phyloP scores from a whole-genome alignment of 441 rosid genomes.

The Caryocar brasiliense region DNA sequence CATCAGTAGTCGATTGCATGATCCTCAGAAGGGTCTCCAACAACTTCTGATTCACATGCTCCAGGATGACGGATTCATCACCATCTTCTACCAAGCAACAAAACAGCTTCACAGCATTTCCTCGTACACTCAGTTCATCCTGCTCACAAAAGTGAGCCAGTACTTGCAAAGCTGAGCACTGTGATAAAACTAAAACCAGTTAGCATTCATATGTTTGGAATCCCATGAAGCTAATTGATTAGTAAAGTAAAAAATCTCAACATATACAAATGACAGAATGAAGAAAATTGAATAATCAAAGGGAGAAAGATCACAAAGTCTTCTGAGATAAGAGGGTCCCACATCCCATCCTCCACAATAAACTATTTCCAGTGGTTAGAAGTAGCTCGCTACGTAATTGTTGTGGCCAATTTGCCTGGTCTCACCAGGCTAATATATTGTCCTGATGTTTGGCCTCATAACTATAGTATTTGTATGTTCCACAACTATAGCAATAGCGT shows the following conservation, averaged over 20 bases:
- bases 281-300: background rate
- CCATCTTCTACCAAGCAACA: slow-evolving; percentile 40
- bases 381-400: background rate
- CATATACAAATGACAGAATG: background rate
- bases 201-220: slow-evolving; percentile 7
- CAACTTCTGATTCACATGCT: slow-evolving; percentile 36
- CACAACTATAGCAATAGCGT: no score
- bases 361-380: slow-evolving; percentile 3
- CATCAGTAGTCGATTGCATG: slow-evolving; percentile 29
- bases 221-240: background rate
- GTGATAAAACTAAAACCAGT: slow-evolving; percentile 15
- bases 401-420: background rate
- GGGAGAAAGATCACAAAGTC: background rate
- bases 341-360: slow-evolving; percentile 1
- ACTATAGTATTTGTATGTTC: no score
- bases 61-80: slow-evolving; percentile 33
- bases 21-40: slow-evolving; percentile 36
- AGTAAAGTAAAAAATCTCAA: background rate
- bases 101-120: slow-evolving; percentile 48
- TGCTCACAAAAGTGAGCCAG: slow-evolving; percentile 40
- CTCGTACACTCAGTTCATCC: slow-evolving; percentile 27
- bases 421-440: background rate
- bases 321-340: background rate
- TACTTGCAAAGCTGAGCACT: slow-evolving; percentile 45
- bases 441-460: background rate